Percentiles rank a stretch among this genome's conserved stretches.
phyloP scores from a whole-genome alignment of 2,329 filamentous ascomycete species.

The Fusarium praegraminearum region DNA sequence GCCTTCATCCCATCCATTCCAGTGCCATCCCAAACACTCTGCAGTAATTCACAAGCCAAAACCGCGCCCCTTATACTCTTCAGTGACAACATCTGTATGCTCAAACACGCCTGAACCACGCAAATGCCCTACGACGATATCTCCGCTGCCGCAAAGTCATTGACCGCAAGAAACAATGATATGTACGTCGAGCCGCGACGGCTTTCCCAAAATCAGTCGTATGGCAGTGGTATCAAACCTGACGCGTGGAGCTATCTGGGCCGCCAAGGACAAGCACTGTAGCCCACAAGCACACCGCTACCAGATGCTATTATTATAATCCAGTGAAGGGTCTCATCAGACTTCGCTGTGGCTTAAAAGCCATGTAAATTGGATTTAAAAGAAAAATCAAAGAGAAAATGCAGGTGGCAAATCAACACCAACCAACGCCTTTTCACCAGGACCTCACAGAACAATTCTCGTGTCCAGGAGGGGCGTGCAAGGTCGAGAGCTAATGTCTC shows the following conservation, averaged over 20 bases:
- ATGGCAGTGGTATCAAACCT: slow-evolving; percentile 3
- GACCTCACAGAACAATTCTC: slow-evolving; percentile 55
- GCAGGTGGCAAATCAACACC: slow-evolving; percentile 53
- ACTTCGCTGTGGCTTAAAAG: slow-evolving; percentile 33
- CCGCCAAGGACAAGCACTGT: slow-evolving; percentile 7
- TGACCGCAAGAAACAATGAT: slow-evolving; percentile 28
- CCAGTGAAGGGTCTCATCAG: slow-evolving; percentile 12
- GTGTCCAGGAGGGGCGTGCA: slow-evolving; percentile 46
- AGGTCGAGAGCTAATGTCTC: slow-evolving; percentile 52
- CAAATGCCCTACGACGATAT: slow-evolving; percentile 29
- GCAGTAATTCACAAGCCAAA: slow-evolving; percentile 35
- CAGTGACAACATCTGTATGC: slow-evolving; percentile 22
- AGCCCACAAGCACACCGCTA: slow-evolving; percentile 1
- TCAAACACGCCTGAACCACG: slow-evolving; percentile 27
- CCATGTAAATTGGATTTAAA: slow-evolving; percentile 35
- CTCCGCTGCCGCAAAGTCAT: slow-evolving; percentile 27
- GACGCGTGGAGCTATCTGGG: slow-evolving; percentile 8
- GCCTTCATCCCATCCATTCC: slow-evolving; percentile 43
- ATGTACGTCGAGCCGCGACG: slow-evolving; percentile 12
- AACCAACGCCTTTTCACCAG: slow-evolving; percentile 56
- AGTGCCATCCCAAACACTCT: slow-evolving; percentile 38
- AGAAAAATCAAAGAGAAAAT: slow-evolving; percentile 46
- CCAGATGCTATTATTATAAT: slow-evolving; percentile 41
- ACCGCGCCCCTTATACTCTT: slow-evolving; percentile 25
- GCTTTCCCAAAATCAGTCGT: slow-evolving; percentile 5